Evolutionary conservation across 371 early-diverging fungal genomes (phyloP).

Genomic region (Mucor sp.): DNA sequence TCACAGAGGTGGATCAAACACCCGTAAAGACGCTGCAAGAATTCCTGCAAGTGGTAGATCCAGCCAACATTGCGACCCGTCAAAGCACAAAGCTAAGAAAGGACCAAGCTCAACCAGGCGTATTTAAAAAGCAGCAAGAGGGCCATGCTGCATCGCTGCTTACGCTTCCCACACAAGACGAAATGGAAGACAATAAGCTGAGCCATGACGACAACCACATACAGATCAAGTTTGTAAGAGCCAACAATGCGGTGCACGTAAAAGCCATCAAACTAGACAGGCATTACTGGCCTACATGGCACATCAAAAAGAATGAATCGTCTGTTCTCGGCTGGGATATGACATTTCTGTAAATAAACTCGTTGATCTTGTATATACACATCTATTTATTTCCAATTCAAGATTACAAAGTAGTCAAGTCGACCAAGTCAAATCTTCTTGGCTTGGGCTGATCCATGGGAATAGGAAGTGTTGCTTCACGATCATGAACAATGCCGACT

Average conservation of each 20-base stretch:
- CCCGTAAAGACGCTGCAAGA: conserved; percentile 45
- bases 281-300: conserved; percentile 77
- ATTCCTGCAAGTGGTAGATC: conserved; percentile 42
- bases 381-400: conserved; percentile 5
- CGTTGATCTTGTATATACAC: conserved; percentile 4
- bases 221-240: conserved; percentile 64
- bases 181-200: conserved; percentile 27
- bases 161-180: conserved; percentile 37
- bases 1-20: conserved; percentile 59
- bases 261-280: conserved; percentile 62
- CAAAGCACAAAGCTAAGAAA: conserved; percentile 17
- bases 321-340: conserved; percentile 53
- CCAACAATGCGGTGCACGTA: conserved; percentile 52
- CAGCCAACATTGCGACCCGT: conserved; percentile 31
- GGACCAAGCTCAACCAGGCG: background rate
- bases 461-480: conserved; percentile 69
- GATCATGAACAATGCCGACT: conserved; percentile 77
- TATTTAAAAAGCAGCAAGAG: background rate
- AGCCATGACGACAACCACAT: conserved; percentile 47
- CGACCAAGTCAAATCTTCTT: conserved; percentile 74
- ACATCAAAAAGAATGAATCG: conserved; percentile 49
- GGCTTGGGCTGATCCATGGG: conserved; percentile 66
- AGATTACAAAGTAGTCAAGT: conserved; percentile 51
- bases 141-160: background rate
- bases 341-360: background rate